phyloP scores from a whole-genome alignment of 306 rosid genomes.

The apple (Malus domestica) region ASM211411v1 NC_041793.1:47785001-47785500 shows the following conservation, averaged over 20 bases:
- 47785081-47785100: slow-evolving; percentile 96
- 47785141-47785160: slow-evolving; percentile 75
- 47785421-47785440: no score
- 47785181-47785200: no score
- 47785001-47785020: slow-evolving; percentile 90
- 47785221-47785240: not conserved
- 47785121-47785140: slow-evolving; percentile 53
- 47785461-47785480: no score
- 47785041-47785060: slow-evolving; percentile 79
- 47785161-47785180: slow-evolving; percentile 45
- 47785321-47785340: no score
- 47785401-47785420: no score
- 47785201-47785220: not conserved
- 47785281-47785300: not conserved
- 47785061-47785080: slow-evolving; percentile 96
- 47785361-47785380: no score
- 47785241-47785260: not conserved
- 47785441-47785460: no score
- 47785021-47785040: slow-evolving; percentile 90
- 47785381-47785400: no score
- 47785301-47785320: not conserved
- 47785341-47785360: no score
- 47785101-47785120: slow-evolving; percentile 86
- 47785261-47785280: not conserved
- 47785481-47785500: no score